phyloP scores from a whole-genome alignment of 805 yeast genomes.

The Hanseniaspora lachancei region DNA sequence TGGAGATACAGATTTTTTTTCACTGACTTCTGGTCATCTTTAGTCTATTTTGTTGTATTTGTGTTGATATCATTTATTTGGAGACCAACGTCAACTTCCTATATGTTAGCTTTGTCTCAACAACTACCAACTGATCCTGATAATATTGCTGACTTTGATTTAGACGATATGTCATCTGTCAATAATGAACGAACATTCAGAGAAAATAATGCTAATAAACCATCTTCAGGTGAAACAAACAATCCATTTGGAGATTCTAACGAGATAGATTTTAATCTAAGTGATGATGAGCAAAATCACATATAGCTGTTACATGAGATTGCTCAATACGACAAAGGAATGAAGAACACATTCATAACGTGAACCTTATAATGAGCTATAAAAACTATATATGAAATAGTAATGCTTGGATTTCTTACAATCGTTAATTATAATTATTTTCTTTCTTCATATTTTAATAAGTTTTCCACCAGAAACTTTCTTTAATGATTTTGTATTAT shows the following conservation, averaged over 20 bases:
- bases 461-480: no score
- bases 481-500: no score
- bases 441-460: no score
- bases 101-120: slow-evolving; percentile 85
- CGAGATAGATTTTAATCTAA: slow-evolving; percentile 7
- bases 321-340: background rate
- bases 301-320: background rate
- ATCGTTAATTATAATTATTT: no score
- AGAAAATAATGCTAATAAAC: background rate
- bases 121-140: slow-evolving; percentile 76
- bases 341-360: no score
- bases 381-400: no score
- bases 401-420: no score
- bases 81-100: slow-evolving; percentile 95
- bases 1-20: slow-evolving; percentile 88
- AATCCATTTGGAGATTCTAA: slow-evolving; percentile 13
- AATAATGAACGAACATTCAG: slow-evolving; percentile 29
- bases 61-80: slow-evolving; percentile 76
- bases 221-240: slow-evolving; percentile 18
- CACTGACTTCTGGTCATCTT: slow-evolving; percentile 89
- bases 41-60: slow-evolving; percentile 73
- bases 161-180: slow-evolving; percentile 40
- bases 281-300: slow-evolving; percentile 12
- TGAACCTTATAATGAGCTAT: no score
- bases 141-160: slow-evolving; percentile 53